phyloP scores from a whole-genome alignment of 768 basidiomycete species.

The Naematelia aurantialba region DNA sequence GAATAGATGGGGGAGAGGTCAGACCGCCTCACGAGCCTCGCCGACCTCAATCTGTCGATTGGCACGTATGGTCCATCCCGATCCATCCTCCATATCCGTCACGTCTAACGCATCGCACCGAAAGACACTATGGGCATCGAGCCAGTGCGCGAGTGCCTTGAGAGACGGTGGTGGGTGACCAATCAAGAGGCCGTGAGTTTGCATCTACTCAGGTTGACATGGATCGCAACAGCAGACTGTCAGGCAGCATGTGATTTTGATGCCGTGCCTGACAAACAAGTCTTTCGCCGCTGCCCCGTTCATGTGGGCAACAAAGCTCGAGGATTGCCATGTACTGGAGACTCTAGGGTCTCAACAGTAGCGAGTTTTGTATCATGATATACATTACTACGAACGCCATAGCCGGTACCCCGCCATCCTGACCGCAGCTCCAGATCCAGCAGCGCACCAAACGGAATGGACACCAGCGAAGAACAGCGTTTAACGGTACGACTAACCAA shows the following conservation, averaged over 20 bases:
- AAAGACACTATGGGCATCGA: conserved; percentile 9
- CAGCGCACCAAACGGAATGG: conserved; percentile 5
- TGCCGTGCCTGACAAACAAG: too few relatives aligned
- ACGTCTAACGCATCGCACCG: conserved; percentile 7
- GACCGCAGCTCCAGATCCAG: background rate
- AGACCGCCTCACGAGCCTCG: conserved; percentile 18
- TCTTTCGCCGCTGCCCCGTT: too few relatives aligned
- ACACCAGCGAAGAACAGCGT: conserved; percentile 1
- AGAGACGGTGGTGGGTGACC: conserved; percentile 16
- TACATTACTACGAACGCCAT: conserved; percentile 7
- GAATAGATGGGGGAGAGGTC: background rate
- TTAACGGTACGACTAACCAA: conserved; percentile 54
- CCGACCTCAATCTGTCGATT: conserved; percentile 13
- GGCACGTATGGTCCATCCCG: conserved; percentile 22
- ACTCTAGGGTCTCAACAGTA: too few relatives aligned
- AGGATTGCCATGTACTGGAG: too few relatives aligned
- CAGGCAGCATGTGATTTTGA: too few relatives aligned
- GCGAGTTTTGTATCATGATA: conserved; percentile 2
- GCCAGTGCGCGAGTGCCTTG: conserved; percentile 11
- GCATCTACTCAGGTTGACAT: conserved; percentile 4
- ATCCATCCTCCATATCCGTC: conserved; percentile 18
- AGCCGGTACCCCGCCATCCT: background rate
- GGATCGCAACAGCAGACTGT: too few relatives aligned
- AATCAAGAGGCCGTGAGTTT: conserved; percentile 11
- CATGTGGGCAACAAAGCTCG: too few relatives aligned